Evolutionary conservation across 345 rosid species (phyloP), one percentile per base, ranked within the genome.

Genomic region (Jatropha curcas): DNA sequence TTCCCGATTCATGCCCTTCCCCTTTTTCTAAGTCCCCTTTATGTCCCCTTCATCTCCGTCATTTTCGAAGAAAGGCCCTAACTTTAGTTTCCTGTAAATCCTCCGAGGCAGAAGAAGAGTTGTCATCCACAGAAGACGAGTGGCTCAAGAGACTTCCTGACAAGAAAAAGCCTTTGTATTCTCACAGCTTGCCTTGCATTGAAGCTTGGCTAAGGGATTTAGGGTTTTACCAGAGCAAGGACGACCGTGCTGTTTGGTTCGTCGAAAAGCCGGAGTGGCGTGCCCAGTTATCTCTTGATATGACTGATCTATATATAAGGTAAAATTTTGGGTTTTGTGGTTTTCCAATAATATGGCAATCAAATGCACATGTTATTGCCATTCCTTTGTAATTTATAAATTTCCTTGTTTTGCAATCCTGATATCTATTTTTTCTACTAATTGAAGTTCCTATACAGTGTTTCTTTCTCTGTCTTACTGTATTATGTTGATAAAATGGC

Each of bases 161-260:
- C 27, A 90, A 88, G 88, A 84, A 75, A 71, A 92, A 84, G 87
- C 95, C 98, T 46, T 70, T 94, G 61, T 94, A 90, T 75, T 89
- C 99, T 24, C 96, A 94, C 62, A 94, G 97, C 82, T 82, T 94
- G 82, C 97, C 97, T 31, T 89, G 98, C 70, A 90, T 92, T 71
- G 97, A 94, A 70, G 90, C 93, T 22, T 94, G 97, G 98, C 82
- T 94, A 31, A 87, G 76, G 74, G 85, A 68, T 16, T 65, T 92
- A 74, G 98, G 94, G 77, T 94, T 92, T 84, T 76, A 65, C 43
- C 97, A 88, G 80, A 86, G 88, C 80, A 83, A 79, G 74, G 97
- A 88, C 16, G 91, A 92, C 80, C 88, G 89, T 37, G 93, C 97
- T 48, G 74, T 89, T 70, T 94, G 97, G 98, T 67, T 85, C 35